Percentiles rank a stretch among this genome's conserved stretches.
phyloP scores from a whole-genome alignment of 2,329 filamentous ascomycete species.

The Fusarium aywerte region DNA sequence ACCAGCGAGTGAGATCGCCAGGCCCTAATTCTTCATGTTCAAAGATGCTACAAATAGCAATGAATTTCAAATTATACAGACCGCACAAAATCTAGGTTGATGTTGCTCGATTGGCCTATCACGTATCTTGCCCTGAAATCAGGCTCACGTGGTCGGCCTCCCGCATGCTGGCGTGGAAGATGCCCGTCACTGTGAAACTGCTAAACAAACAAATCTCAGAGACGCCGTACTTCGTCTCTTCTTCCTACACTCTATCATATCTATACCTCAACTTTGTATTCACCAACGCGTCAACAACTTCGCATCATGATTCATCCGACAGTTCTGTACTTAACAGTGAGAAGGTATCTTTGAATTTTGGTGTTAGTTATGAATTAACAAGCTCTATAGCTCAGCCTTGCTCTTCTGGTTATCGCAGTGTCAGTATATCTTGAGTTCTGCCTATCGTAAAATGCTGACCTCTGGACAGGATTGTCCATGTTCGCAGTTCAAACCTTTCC shows the following conservation, averaged over 20 bases:
- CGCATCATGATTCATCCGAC: slow-evolving; percentile 46
- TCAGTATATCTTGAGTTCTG: slow-evolving; percentile 20
- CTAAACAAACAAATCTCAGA: not conserved
- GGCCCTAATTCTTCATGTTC: not conserved
- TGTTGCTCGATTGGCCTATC: not conserved
- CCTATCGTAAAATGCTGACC: not conserved
- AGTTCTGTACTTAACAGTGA: slow-evolving; percentile 49
- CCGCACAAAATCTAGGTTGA: too few relatives aligned
- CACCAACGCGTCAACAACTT: too few relatives aligned
- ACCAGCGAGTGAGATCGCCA: not conserved
- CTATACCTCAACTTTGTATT: rapidly evolving
- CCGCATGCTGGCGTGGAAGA: slow-evolving; percentile 20
- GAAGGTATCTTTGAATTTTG: not conserved
- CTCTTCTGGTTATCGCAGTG: slow-evolving; percentile 50
- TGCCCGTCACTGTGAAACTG: slow-evolving; percentile 1
- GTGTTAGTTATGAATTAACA: not conserved
- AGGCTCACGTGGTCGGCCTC: slow-evolving; percentile 23
- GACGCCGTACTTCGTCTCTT: not conserved
- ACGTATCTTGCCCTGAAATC: not conserved
- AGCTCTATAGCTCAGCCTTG: slow-evolving; percentile 42
- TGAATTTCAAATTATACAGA: not conserved
- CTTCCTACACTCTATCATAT: not conserved
- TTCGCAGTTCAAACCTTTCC: slow-evolving; percentile 53
- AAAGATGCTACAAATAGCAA: not conserved
- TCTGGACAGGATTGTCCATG: slow-evolving; percentile 52